phyloP scores from a whole-genome alignment of 31 red algal species.

The Bonnemaisonia californica region DNA sequence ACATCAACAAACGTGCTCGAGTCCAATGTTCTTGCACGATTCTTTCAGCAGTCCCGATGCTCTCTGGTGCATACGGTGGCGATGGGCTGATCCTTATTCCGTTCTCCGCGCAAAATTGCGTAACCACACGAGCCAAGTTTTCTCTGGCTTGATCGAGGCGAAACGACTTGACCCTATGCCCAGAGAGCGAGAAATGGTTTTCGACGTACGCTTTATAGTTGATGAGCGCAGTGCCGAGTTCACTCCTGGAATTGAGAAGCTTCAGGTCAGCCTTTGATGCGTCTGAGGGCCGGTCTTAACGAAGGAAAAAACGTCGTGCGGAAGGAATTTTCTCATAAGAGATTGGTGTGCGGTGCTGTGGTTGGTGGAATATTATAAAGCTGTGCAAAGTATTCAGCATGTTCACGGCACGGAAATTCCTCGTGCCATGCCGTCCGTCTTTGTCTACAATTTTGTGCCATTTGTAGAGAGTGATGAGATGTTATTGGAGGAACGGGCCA shows the following conservation, averaged over 20 bases:
- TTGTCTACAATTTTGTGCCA: no score
- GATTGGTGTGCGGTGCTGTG: no score
- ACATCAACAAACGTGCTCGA: neutral
- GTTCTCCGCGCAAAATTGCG: neutral
- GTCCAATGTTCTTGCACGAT: conserved; percentile 14
- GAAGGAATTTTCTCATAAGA: no score
- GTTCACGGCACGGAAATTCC: no score
- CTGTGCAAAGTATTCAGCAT: no score
- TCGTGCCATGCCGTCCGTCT: no score
- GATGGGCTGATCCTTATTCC: neutral
- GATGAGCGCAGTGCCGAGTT: no score
- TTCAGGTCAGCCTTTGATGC: neutral
- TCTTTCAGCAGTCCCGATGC: conserved; percentile 4
- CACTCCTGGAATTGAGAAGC: neutral
- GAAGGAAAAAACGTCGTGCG: no score
- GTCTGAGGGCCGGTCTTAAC: no score
- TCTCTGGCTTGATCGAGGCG: neutral
- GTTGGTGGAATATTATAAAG: no score
- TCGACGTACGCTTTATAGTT: neutral
- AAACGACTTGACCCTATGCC: neutral
- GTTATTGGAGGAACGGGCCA: no score
- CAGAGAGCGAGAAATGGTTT: neutral
- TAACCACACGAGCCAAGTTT: neutral
- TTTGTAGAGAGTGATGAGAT: no score
- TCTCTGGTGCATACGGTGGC: conserved; percentile 5